A percentile compares a stretch with the other conserved stretches of the same genome.
phyloP scores from a whole-genome alignment of 306 rosid species.

The Mimosa bimucronata region DNA sequence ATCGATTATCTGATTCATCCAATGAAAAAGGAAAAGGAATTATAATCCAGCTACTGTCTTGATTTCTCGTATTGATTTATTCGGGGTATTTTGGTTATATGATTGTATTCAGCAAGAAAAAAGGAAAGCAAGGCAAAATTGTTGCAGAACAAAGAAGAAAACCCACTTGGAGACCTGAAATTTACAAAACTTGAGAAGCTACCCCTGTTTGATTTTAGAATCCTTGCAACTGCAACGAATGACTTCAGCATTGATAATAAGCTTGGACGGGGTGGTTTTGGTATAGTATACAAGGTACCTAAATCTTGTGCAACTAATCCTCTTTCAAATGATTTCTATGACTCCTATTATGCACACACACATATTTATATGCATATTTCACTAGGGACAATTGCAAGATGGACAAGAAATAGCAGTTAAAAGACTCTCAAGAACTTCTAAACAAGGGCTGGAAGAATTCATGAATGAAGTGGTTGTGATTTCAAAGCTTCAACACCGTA shows the following conservation, averaged over 20 bases:
- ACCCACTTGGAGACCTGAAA: not conserved
- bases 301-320: not conserved
- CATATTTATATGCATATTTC: not conserved
- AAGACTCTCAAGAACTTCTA: conserved; percentile 4
- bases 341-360: not conserved
- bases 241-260: not conserved
- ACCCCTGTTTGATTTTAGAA: not conserved
- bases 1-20: not conserved
- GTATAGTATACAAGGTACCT: not conserved
- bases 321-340: not conserved
- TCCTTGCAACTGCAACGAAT: not conserved
- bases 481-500: not conserved
- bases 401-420: conserved; percentile 9
- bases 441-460: conserved; percentile 4
- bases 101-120: not conserved
- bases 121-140: not conserved
- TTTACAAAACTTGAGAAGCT: not conserved
- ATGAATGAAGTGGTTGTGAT: conserved; percentile 3
- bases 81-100: not conserved
- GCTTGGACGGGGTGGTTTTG: conserved; percentile 9
- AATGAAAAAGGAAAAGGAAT: not conserved
- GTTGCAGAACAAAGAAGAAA: not conserved
- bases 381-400: not conserved
- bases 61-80: not conserved
- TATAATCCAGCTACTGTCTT: not conserved